Evolutionary conservation across 495 filamentous ascomycete genomes (phyloP).

Genomic region (Penicillium canescens): DNA sequence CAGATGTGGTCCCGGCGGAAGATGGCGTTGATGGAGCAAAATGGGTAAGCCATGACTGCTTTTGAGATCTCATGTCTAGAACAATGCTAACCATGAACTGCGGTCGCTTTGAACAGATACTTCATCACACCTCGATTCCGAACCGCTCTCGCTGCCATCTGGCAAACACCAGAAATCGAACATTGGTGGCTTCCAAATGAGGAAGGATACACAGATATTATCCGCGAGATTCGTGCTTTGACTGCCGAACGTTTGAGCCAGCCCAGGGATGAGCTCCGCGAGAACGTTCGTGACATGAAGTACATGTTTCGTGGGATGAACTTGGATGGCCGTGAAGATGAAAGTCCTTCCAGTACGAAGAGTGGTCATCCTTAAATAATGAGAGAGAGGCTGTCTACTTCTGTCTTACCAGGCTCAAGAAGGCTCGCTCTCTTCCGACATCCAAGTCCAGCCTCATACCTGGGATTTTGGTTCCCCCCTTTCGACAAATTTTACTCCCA

Average conservation of each 20-base stretch:
- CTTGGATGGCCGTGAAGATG: slow-evolving; percentile 38
- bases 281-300: slow-evolving; percentile 74
- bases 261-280: slow-evolving; percentile 60
- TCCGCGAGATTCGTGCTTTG: slow-evolving; percentile 75
- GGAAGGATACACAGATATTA: slow-evolving; percentile 67
- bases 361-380: slow-evolving; percentile 5
- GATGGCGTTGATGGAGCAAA: slow-evolving; percentile 73
- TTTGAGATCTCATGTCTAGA: not conserved
- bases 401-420: no score
- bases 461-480: no score
- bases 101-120: slow-evolving; percentile 57
- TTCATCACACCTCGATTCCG: slow-evolving; percentile 77
- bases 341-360: slow-evolving; percentile 27
- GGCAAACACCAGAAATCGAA: slow-evolving; percentile 64
- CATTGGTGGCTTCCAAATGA: slow-evolving; percentile 89
- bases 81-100: slow-evolving; percentile 8
- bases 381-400: not conserved
- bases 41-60: slow-evolving; percentile 63
- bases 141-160: slow-evolving; percentile 67
- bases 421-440: no score
- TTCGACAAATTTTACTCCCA: no score
- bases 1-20: slow-evolving; percentile 83
- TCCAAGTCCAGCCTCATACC: no score
- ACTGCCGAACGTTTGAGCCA: slow-evolving; percentile 68
- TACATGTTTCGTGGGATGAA: slow-evolving; percentile 61